Percentiles rank a stretch among this genome's conserved stretches.
Conservation (phyloP, 306 rosid species). For the Acacia acuminata region DNA sequence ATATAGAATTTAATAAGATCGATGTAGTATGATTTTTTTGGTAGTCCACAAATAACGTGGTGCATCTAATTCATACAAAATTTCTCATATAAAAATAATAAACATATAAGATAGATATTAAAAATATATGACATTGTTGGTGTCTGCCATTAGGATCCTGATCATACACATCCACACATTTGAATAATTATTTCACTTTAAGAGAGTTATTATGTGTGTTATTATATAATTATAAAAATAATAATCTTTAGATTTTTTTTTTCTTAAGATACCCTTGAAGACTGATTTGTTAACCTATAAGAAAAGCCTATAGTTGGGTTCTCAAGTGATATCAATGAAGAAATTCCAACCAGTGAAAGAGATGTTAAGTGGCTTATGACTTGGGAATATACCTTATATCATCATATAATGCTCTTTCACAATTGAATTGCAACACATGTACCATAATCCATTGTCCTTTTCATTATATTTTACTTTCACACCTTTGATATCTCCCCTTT, state of each 20-base stretch:
- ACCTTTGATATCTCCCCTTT: background rate
- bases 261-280: background rate
- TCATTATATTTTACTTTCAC: background rate
- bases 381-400: background rate
- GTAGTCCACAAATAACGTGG: too few relatives aligned
- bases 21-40: too few relatives aligned
- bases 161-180: too few relatives aligned
- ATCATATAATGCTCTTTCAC: conserved; percentile 30
- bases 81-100: too few relatives aligned
- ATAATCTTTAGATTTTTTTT: background rate
- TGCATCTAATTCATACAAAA: too few relatives aligned
- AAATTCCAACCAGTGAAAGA: conserved; percentile 27
- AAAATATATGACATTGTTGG: too few relatives aligned
- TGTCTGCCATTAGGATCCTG: too few relatives aligned
- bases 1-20: too few relatives aligned
- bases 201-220: background rate
- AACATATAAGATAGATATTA: too few relatives aligned
- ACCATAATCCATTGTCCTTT: conserved; percentile 25
- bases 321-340: background rate
- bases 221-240: background rate
- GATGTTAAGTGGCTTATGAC: conserved; percentile 37
- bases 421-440: conserved; percentile 36
- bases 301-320: background rate
- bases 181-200: background rate
- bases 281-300: background rate